phyloP scores from a whole-genome alignment of 2,329 filamentous ascomycete genomes.

The Sclerotinia nivalis region DNA sequence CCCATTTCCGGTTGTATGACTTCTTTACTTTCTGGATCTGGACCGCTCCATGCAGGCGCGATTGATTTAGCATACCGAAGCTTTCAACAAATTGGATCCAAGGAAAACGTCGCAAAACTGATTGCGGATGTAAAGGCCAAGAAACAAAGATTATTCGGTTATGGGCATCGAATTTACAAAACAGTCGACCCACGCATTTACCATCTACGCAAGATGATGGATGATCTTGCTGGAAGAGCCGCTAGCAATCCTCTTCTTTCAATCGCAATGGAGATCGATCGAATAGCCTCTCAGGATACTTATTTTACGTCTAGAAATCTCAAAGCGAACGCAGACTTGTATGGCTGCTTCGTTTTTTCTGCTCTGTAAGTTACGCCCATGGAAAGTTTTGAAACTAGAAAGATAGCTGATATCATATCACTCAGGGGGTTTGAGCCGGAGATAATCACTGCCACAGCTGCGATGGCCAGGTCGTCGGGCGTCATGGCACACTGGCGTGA shows the following conservation, averaged over 20 bases:
- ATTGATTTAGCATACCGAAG: constrained; percentile 50
- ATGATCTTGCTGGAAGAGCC: constrained; percentile 28
- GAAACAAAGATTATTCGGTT: constrained; percentile 48
- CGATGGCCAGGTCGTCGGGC: background rate
- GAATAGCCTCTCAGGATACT: constrained; percentile 42
- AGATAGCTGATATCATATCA: background rate
- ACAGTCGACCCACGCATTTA: constrained; percentile 44
- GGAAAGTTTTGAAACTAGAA: background rate
- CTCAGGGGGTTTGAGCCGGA: background rate
- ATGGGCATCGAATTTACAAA: constrained; percentile 46
- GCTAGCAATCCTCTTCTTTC: constrained; percentile 41
- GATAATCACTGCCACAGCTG: background rate
- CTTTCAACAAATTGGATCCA: constrained; percentile 44
- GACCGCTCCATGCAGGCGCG: constrained; percentile 52
- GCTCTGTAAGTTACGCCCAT: constrained; percentile 41
- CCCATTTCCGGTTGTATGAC: constrained; percentile 46
- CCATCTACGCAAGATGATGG: constrained; percentile 39
- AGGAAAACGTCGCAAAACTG: constrained; percentile 44
- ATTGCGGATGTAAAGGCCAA: constrained; percentile 47
- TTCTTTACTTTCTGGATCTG: constrained; percentile 46
- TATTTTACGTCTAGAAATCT: constrained; percentile 45
- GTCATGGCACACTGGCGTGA: constrained; percentile 3
- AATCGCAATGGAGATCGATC: constrained; percentile 46
- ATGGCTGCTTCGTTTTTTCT: constrained; percentile 47
- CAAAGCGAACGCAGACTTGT: constrained; percentile 49